Percentiles rank a stretch among this genome's conserved stretches.
phyloP scores from a whole-genome alignment of 306 rosid species.

The Vigna mungo region DNA sequence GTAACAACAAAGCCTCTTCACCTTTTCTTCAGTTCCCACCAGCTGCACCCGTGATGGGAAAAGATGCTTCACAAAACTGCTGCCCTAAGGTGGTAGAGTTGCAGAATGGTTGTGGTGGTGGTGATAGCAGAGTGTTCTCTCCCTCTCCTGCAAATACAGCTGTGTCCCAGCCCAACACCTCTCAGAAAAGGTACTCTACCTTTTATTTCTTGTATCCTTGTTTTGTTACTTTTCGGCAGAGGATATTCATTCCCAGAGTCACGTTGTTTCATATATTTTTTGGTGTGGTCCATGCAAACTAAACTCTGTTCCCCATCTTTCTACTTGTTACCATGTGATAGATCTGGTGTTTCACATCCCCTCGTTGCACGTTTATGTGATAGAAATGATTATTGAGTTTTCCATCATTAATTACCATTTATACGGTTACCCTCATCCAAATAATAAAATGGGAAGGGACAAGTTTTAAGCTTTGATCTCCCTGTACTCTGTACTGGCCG shows the following conservation, averaged over 20 bases:
- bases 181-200: constrained; percentile 88
- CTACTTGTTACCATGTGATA: constrained; percentile 28
- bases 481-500: constrained; percentile 35
- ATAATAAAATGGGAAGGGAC: background rate
- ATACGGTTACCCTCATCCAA: constrained; percentile 23
- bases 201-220: constrained; percentile 35
- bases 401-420: constrained; percentile 11
- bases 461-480: constrained; percentile 34
- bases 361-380: constrained; percentile 41
- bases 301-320: constrained; percentile 31
- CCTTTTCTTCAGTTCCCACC: constrained; percentile 63
- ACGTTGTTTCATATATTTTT: constrained; percentile 33
- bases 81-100: constrained; percentile 60
- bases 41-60: constrained; percentile 46
- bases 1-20: constrained; percentile 45
- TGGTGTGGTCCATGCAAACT: constrained; percentile 67
- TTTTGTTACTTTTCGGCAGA: constrained; percentile 56
- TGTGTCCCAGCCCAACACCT: constrained; percentile 65
- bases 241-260: constrained; percentile 68
- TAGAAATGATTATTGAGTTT: constrained; percentile 12
- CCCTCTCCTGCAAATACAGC: constrained; percentile 76
- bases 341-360: constrained; percentile 45
- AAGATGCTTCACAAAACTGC: constrained; percentile 57
- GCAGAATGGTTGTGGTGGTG: constrained; percentile 47
- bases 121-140: constrained; percentile 55